Base-by-base conservation (phyloP, 352 stramenopile genomes). In the Halophytophthora batemanensis region DNA sequence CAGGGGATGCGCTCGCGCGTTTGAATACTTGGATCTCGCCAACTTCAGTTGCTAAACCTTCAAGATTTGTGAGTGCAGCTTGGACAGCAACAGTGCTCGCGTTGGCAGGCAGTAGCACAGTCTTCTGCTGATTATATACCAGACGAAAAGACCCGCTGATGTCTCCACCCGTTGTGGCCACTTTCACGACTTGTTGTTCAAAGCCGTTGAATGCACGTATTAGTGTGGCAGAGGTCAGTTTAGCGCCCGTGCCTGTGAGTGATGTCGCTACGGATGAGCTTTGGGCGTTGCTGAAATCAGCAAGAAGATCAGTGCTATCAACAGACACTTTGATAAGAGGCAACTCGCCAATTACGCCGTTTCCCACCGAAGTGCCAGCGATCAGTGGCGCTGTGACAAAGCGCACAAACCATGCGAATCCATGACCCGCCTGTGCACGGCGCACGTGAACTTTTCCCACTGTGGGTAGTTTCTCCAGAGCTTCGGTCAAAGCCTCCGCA, bases 171-270 rank as follows among this genome's bases (percentile, higher is more conserved):
- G 75, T 82, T 1, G 86, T 81, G 2, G 66, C 71, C 12, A 98
- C 67, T 3, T 67, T 85, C 2, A 98, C 58, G 6, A 76, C 79
- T 50, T 98, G 95, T 56, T 98, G 87, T 29, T 97, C 93, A 47
- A 84, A 98, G 5, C 96, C 95, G 17, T 95, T 90, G 59, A 92
- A 96, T 10, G 79, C 86, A 15, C 86, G 65, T 5, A 98, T 84
- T 31, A 95, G 70, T 2, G 88, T 91, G 6, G 70, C 66, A 15
- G 92, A 75, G 11, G 81, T 68, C 11, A 98, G 41, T 40, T 71
- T 75, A 3, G 80, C 88, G 43, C 74, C 79, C 7, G 82, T 96
- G 10, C 91, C 92, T 12, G 53, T 82, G 15, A 98, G 49, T 1
- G 75, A 65, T 1, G 61, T 82, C 10, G 55, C 50, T 2, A 47